Evolutionary conservation across 2,329 filamentous ascomycete genomes (phyloP).

Genomic region (Botrytis elliptica): DNA sequence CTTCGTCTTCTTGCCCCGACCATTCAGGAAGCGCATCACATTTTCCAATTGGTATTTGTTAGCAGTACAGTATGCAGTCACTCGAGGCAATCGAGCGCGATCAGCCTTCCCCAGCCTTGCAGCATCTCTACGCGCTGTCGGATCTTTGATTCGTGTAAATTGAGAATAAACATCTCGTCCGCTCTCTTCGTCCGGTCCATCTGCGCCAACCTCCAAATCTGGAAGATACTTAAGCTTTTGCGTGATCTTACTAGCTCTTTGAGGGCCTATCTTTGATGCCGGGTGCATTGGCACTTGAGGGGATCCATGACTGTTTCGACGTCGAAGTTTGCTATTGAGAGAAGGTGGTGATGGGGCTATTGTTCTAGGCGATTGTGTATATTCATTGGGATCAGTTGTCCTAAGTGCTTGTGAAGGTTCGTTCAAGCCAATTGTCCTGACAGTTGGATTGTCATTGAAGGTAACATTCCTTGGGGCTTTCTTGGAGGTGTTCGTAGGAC

Average conservation of each 20-base stretch:
- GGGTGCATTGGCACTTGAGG: conserved; percentile 39
- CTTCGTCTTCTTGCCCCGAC: conserved; percentile 65
- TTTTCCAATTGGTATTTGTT: conserved; percentile 88
- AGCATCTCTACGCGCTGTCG: conserved; percentile 86
- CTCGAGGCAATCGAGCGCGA: conserved; percentile 78
- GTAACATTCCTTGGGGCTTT: conserved; percentile 59
- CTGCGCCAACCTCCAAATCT: conserved; percentile 78
- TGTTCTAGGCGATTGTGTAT: conserved; percentile 5
- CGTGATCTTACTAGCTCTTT: conserved; percentile 90
- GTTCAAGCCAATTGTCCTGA: conserved; percentile 55
- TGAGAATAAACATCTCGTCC: conserved; percentile 96
- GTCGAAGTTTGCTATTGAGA: conserved; percentile 81
- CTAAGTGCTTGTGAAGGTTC: conserved; percentile 40
- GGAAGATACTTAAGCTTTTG: conserved; percentile 98
- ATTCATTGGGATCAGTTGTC: conserved; percentile 49
- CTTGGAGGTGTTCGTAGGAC: conserved; percentile 13
- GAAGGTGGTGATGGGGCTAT: conserved; percentile 51
- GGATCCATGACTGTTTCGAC: conserved; percentile 77
- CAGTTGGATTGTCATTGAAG: conserved; percentile 69
- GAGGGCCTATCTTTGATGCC: conserved; percentile 78
- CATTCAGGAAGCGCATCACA: conserved; percentile 87
- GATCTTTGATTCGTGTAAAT: conserved; percentile 96
- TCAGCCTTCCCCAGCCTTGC: conserved; percentile 92
- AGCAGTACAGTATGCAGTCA: conserved; percentile 95
- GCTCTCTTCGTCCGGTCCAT: conserved; percentile 80